Conservation (phyloP, 345 rosid genomes). For the Cardiospermum halicacabum region DNA sequence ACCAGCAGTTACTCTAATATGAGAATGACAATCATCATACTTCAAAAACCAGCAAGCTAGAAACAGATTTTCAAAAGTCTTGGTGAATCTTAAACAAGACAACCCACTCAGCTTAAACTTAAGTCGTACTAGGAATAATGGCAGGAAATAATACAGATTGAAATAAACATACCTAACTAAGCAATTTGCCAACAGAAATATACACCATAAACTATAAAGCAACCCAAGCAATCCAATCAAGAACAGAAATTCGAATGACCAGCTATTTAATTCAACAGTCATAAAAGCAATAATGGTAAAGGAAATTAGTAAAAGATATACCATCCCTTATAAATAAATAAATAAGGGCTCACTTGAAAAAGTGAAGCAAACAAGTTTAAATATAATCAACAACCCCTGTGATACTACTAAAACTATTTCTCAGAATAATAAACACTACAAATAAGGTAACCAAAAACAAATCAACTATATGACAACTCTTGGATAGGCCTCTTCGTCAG, state of each 20-base stretch:
- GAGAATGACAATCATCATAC: not conserved
- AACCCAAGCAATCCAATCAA: conserved; percentile 1
- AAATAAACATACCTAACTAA: not conserved
- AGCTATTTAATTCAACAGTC: not conserved
- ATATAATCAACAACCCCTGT: no score
- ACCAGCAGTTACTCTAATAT: not conserved
- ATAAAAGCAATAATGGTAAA: not conserved
- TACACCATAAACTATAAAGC: not conserved
- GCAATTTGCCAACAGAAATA: not conserved
- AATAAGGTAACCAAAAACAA: no score
- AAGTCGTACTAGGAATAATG: not conserved
- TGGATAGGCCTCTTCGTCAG: conserved; percentile 28
- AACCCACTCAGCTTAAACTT: not conserved
- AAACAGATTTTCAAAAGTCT: not conserved
- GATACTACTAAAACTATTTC: no score
- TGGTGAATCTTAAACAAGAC: not conserved
- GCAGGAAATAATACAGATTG: not conserved
- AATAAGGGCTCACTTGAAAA: not conserved
- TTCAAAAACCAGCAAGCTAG: not conserved
- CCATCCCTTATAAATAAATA: not conserved
- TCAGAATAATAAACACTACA: no score
- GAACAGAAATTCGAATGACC: not conserved
- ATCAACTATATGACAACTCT: no score
- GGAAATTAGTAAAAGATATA: not conserved
- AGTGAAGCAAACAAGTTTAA: not conserved